Percentiles rank a stretch among this genome's conserved stretches.
Conservation (phyloP, 2,329 filamentous ascomycete genomes). For the Periconia macrospinosa region DNA sequence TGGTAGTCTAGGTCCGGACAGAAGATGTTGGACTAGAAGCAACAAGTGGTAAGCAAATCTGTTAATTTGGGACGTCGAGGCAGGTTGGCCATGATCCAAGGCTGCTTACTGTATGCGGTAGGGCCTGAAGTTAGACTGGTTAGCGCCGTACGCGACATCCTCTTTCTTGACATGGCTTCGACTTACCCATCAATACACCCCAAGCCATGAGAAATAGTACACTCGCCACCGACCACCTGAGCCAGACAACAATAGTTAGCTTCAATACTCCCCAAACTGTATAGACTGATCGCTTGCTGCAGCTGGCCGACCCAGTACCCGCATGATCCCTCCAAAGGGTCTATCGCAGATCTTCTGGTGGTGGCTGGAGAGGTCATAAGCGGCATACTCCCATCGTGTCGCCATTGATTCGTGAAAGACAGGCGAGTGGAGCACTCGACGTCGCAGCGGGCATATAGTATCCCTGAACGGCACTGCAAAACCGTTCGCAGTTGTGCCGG, state of each 20-base stretch:
- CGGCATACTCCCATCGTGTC: constrained; percentile 19
- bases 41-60: background rate
- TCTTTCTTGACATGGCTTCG: constrained; percentile 53
- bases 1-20: constrained; percentile 81
- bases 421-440: constrained; percentile 14
- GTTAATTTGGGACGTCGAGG: background rate
- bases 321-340: constrained; percentile 45
- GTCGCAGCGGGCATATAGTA: constrained; percentile 6
- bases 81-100: constrained; percentile 11
- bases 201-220: constrained; percentile 88
- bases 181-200: constrained; percentile 82
- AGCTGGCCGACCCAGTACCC: constrained; percentile 43
- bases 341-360: constrained; percentile 31
- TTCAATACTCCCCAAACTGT: constrained; percentile 26
- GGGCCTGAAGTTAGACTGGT: background rate
- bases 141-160: background rate
- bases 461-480: constrained; percentile 22
- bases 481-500: constrained; percentile 34
- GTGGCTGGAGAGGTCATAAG: constrained; percentile 42
- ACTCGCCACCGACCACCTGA: constrained; percentile 93
- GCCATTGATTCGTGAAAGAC: constrained; percentile 18
- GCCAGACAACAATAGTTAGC: constrained; percentile 41
- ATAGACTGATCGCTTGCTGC: constrained; percentile 30
- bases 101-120: constrained; percentile 1
- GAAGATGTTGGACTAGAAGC: constrained; percentile 68